Percentiles rank a stretch among this genome's conserved stretches.
Conservation (phyloP, 257 asterid genomes). For the Solanum boliviense region DNA sequence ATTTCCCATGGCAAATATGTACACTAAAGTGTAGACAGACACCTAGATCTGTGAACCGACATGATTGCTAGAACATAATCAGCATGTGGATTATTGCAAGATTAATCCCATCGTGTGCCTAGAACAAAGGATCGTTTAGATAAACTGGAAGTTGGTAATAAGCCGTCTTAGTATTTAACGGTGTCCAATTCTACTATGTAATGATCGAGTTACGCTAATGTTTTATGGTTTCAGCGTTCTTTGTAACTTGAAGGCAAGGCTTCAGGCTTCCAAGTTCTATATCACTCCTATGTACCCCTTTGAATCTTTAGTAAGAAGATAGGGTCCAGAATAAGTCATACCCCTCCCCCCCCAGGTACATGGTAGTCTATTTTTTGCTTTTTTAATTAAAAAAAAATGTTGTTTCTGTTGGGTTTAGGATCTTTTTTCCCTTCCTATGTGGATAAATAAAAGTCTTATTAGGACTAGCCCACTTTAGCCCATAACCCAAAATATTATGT, state of each 20-base stretch:
- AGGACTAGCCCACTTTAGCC: too few relatives aligned
- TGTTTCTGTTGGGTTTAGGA: background rate
- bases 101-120: background rate
- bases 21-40: background rate
- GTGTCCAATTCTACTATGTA: background rate
- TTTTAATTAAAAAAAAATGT: background rate
- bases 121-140: background rate
- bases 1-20: background rate
- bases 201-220: background rate
- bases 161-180: background rate
- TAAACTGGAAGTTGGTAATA: background rate
- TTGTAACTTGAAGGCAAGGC: background rate
- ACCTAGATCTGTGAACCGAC: background rate
- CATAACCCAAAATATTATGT: too few relatives aligned
- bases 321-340: background rate
- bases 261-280: background rate
- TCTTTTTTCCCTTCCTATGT: too few relatives aligned
- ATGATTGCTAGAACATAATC: background rate
- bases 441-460: too few relatives aligned
- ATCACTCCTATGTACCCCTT: background rate
- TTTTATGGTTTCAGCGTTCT: background rate
- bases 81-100: background rate
- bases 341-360: background rate
- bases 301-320: background rate
- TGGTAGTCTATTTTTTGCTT: background rate